Evolutionary conservation across 2,329 filamentous ascomycete species (phyloP).

Genomic region (Emericellopsis cladophorae): DNA sequence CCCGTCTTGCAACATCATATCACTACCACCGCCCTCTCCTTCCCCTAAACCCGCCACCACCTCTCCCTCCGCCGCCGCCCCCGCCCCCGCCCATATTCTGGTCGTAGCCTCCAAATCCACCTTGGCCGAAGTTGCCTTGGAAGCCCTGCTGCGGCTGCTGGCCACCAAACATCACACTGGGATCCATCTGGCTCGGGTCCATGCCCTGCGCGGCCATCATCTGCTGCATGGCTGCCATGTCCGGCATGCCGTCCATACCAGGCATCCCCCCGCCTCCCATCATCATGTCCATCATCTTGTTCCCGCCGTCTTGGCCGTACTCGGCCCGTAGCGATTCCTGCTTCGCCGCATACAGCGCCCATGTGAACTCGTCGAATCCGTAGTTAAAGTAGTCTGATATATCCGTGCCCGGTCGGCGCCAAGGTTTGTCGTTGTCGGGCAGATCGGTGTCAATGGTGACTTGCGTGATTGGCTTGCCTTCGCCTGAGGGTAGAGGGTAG

Average conservation of each 20-base stretch:
- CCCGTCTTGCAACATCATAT: background rate
- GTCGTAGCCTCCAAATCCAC: slow-evolving; percentile 38
- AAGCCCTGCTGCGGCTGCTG: slow-evolving; percentile 40
- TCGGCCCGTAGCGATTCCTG: slow-evolving; percentile 70
- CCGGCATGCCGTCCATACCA: slow-evolving; percentile 47
- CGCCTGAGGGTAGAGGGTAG: slow-evolving; percentile 43
- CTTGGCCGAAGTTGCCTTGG: slow-evolving; percentile 37
- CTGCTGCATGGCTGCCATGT: slow-evolving; percentile 46
- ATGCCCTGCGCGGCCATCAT: slow-evolving; percentile 57
- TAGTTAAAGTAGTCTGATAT: slow-evolving; percentile 98
- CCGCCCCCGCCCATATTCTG: slow-evolving; percentile 30
- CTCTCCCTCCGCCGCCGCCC: slow-evolving; percentile 16
- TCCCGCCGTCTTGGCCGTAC: slow-evolving; percentile 57
- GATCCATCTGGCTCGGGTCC: slow-evolving; percentile 55
- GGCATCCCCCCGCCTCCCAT: slow-evolving; percentile 34
- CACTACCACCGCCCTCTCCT: slow-evolving; percentile 14
- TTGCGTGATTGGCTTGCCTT: slow-evolving; percentile 70
- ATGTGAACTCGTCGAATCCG: slow-evolving; percentile 96
- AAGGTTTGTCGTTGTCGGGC: slow-evolving; percentile 77
- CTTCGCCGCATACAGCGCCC: slow-evolving; percentile 86
- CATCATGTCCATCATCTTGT: slow-evolving; percentile 73
- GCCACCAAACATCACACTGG: slow-evolving; percentile 44
- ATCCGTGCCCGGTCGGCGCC: slow-evolving; percentile 88
- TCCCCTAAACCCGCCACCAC: slow-evolving; percentile 15
- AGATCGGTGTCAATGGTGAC: slow-evolving; percentile 65